phyloP scores from a whole-genome alignment of 208 protist species.

The Trypanosoma conorhini region DNA sequence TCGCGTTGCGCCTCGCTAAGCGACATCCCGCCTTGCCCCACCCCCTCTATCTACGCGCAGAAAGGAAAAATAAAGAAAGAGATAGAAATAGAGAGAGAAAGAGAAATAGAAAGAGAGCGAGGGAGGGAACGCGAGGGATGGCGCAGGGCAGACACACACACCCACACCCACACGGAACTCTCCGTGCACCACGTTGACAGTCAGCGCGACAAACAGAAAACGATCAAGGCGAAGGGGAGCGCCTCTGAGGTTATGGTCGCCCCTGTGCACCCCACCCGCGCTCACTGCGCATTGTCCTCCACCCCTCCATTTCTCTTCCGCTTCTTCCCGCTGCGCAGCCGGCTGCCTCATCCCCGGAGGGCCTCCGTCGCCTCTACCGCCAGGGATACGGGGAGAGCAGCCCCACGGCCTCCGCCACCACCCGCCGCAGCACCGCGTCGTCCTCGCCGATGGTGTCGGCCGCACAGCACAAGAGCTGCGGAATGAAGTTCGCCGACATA shows the following conservation, averaged over 20 bases:
- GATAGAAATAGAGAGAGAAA: not conserved
- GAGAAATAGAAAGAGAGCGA: too few species aligned
- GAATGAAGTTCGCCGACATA: conserved; percentile 13
- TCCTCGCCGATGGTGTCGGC: conserved; percentile 26
- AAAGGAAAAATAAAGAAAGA: not conserved
- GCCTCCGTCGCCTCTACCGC: conserved; percentile 1
- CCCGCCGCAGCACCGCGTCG: conserved; percentile 12
- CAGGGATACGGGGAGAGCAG: conserved; percentile 10
- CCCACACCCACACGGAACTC: too few species aligned
- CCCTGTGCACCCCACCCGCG: not conserved
- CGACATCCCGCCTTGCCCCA: conserved; percentile 25
- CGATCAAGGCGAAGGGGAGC: not conserved
- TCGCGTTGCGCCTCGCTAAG: conserved; percentile 97
- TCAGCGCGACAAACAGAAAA: too few species aligned
- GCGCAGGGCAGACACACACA: too few species aligned
- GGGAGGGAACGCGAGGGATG: too few species aligned
- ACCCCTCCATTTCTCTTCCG: too few species aligned
- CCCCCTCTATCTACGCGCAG: not conserved
- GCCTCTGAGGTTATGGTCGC: not conserved
- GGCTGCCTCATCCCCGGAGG: too few species aligned
- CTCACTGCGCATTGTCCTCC: too few species aligned
- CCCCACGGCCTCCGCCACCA: conserved; percentile 2
- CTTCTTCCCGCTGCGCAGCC: too few species aligned
- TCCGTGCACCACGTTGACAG: too few species aligned
- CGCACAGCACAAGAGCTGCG: conserved; percentile 21